Conservation (phyloP, 164 flowering plant species). For the Liriodendron chinense region DNA sequence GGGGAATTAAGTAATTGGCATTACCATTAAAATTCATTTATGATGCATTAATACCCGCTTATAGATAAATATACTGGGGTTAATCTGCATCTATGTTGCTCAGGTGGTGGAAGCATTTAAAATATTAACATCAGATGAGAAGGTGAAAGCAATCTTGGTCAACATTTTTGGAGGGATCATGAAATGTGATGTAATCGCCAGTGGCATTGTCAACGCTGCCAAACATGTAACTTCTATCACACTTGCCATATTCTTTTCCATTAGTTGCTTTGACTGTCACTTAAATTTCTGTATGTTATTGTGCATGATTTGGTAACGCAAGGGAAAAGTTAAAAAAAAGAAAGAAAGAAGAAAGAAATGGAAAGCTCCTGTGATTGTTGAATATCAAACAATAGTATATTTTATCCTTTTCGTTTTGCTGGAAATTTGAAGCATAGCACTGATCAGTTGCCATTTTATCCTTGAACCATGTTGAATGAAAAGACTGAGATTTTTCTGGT, state of each 20-base stretch:
- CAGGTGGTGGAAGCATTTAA: conserved; percentile 99
- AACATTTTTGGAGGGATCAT: conserved; percentile 98
- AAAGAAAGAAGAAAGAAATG: too few species aligned
- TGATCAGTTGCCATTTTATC: background rate
- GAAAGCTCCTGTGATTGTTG: too few species aligned
- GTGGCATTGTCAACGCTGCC: conserved; percentile 98
- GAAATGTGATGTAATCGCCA: conserved; percentile 97
- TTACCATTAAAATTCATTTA: background rate
- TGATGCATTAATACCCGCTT: background rate
- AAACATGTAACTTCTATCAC: conserved; percentile 46
- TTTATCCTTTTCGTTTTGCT: background rate
- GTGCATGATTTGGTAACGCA: background rate
- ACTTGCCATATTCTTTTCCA: background rate
- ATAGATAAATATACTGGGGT: background rate
- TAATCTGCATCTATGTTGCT: conserved; percentile 5
- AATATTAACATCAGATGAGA: conserved; percentile 92
- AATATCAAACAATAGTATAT: too few species aligned
- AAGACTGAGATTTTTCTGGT: background rate
- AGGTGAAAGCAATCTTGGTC: conserved; percentile 97
- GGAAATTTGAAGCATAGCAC: background rate
- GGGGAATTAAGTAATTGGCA: too few species aligned
- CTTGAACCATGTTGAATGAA: background rate
- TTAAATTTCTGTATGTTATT: background rate
- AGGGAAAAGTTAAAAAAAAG: too few species aligned
- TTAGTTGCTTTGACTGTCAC: background rate